A percentile compares a stretch with the other conserved stretches of the same genome.
Evolutionary conservation across 148 eudicot genomes (phyloP).

Genomic region (Nepenthes gracilis): DNA sequence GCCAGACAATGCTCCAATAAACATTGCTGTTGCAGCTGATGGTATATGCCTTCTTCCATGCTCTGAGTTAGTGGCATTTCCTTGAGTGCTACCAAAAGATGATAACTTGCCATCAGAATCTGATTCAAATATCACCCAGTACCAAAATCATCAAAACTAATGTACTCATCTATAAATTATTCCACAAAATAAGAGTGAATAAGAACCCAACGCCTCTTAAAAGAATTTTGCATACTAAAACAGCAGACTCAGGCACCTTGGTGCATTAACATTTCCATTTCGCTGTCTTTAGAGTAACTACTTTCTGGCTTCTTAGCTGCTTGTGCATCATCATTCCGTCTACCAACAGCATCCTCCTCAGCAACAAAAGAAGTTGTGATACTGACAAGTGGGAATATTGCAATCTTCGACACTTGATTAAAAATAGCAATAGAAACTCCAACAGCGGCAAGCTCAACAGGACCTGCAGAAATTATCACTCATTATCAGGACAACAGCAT

Average conservation of each 20-base stretch:
- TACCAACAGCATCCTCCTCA: slow-evolving; percentile 55
- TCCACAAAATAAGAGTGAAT: not conserved
- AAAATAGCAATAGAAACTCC: slow-evolving; percentile 90
- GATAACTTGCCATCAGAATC: slow-evolving; percentile 18
- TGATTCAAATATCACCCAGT: slow-evolving; percentile 6
- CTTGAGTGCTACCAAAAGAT: not conserved
- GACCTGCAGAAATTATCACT: slow-evolving; percentile 23
- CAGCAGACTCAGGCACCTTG: slow-evolving; percentile 9
- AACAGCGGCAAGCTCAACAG: slow-evolving; percentile 81
- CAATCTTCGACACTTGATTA: slow-evolving; percentile 83
- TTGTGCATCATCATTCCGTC: slow-evolving; percentile 8
- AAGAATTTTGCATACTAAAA: slow-evolving; percentile 3
- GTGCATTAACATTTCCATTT: slow-evolving; percentile 7
- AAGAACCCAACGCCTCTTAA: not conserved
- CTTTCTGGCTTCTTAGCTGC: slow-evolving; percentile 18
- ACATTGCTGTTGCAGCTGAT: slow-evolving; percentile 85
- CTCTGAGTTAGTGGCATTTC: not conserved
- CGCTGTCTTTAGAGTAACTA: slow-evolving; percentile 8
- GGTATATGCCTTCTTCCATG: slow-evolving; percentile 45
- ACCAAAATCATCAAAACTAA: not conserved
- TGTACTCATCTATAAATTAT: not conserved
- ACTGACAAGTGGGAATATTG: slow-evolving; percentile 84
- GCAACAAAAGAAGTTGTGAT: slow-evolving; percentile 95
- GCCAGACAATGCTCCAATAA: slow-evolving; percentile 65
- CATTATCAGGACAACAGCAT: not conserved